A percentile compares a stretch with the other conserved stretches of the same genome.
These are phyloP conservation scores for Pholiota microspora DNA, from an alignment of 768 basidiomycete genomes.

Conservation along the genomic window DNA sequence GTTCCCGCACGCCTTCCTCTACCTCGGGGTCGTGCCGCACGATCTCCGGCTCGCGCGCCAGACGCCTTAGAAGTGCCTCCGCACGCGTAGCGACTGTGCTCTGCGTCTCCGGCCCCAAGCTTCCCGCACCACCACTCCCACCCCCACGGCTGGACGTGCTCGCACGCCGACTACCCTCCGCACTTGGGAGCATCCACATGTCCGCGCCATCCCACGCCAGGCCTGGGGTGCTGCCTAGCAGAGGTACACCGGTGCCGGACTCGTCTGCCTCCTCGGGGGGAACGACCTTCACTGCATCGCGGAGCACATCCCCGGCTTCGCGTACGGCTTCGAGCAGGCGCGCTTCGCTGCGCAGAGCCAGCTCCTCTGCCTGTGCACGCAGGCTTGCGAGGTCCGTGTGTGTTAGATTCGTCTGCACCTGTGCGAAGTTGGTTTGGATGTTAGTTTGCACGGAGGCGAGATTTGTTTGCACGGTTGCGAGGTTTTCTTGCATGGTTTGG, in stretches of 20 bases:
- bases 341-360: constrained; percentile 71
- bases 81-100: constrained; percentile 70
- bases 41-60: constrained; percentile 74
- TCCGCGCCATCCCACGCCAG: constrained; percentile 84
- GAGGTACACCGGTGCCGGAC: not conserved
- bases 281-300: constrained; percentile 89
- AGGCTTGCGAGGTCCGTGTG: constrained; percentile 39
- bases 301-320: constrained; percentile 78
- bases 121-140: not conserved
- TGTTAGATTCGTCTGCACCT: constrained; percentile 43
- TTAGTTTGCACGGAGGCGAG: constrained; percentile 68
- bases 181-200: constrained; percentile 73
- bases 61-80: constrained; percentile 68
- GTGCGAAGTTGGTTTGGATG: constrained; percentile 46
- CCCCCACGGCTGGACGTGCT: constrained; percentile 26
- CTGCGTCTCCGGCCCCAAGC: constrained; percentile 30
- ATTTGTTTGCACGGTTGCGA: constrained; percentile 23
- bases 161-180: not conserved
- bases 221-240: constrained; percentile 23
- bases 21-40: constrained; percentile 72
- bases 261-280: constrained; percentile 63
- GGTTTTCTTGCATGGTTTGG: constrained; percentile 60
- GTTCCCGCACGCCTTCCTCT: constrained; percentile 52
- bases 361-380: constrained; percentile 79
- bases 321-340: constrained; percentile 67